Percentiles rank a stretch among this genome's conserved stretches.
Conservation (phyloP, 805 yeast species). For the Metschnikowia noctiluminum region DNA sequence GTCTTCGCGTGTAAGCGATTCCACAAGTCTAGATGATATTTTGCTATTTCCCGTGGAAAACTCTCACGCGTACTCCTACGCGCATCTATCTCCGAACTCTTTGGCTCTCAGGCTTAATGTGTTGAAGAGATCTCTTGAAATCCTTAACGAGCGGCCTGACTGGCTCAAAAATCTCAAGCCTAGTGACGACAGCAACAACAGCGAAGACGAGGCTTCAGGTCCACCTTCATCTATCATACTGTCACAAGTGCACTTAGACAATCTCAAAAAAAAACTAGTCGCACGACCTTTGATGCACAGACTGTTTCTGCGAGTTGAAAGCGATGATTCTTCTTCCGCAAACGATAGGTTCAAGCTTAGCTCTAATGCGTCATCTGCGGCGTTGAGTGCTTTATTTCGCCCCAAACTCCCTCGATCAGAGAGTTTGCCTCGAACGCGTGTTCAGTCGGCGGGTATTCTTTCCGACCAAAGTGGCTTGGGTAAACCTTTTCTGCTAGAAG, state of each 20-base stretch:
- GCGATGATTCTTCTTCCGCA: constrained; percentile 11
- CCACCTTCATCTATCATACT: constrained; percentile 4
- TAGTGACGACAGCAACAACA: constrained; percentile 7
- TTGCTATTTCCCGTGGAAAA: constrained; percentile 72
- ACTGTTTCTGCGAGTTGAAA: constrained; percentile 11
- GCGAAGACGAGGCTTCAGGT: constrained; percentile 9
- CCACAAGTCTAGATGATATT: constrained; percentile 33
- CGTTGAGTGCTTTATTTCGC: constrained; percentile 44
- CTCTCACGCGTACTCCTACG: constrained; percentile 81
- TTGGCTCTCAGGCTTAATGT: constrained; percentile 72
- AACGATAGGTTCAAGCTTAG: constrained; percentile 28
- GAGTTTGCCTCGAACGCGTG: constrained; percentile 27
- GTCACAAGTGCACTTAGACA: constrained; percentile 6
- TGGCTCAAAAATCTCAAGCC: constrained; percentile 25
- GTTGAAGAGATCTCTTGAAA: constrained; percentile 71
- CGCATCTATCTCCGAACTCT: constrained; percentile 77
- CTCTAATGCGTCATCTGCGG: constrained; percentile 45
- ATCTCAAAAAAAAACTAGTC: constrained; percentile 1
- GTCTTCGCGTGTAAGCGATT: constrained; percentile 9
- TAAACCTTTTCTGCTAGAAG: background rate
- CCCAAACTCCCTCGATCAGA: constrained; percentile 36
- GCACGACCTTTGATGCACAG: constrained; percentile 2
- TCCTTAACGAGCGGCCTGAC: constrained; percentile 62
- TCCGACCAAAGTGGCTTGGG: background rate
- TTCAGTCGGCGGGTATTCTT: background rate